phyloP scores from a whole-genome alignment of 805 yeast species.

The Tetrapisispora fleetii region DNA sequence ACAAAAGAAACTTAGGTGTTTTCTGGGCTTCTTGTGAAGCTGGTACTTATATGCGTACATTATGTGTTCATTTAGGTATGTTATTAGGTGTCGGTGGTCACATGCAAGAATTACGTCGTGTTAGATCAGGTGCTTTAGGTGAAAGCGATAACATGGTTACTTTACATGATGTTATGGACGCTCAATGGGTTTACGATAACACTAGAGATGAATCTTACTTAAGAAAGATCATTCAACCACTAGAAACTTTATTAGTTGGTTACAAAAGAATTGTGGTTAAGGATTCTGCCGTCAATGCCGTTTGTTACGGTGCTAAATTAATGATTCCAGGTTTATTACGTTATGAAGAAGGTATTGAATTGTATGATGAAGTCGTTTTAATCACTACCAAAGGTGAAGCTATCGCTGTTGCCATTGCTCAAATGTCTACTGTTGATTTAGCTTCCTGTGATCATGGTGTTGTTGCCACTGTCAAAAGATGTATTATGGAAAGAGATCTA shows the following conservation, averaged over 20 bases:
- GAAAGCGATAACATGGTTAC: constrained; percentile 91
- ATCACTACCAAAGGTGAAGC: constrained; percentile 99
- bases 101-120: constrained; percentile 99
- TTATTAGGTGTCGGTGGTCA: constrained; percentile 97
- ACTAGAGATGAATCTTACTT: constrained; percentile 93
- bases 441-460: constrained; percentile 97
- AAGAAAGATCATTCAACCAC: constrained; percentile 88
- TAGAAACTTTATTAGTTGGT: constrained; percentile 86
- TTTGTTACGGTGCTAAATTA: constrained; percentile 96
- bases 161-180: constrained; percentile 94
- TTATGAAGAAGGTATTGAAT: constrained; percentile 94
- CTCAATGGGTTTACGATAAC: constrained; percentile 96
- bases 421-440: constrained; percentile 96
- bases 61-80: constrained; percentile 98
- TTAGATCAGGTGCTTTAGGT: constrained; percentile 89
- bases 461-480: constrained; percentile 96
- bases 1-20: constrained; percentile 92
- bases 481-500: constrained; percentile 98
- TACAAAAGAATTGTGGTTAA: constrained; percentile 94
- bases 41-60: constrained; percentile 98
- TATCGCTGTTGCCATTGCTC: constrained; percentile 95
- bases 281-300: constrained; percentile 94
- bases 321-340: constrained; percentile 98
- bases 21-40: constrained; percentile 99
- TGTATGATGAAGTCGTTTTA: constrained; percentile 93